These are phyloP conservation scores for Salvia hispanica DNA, from an alignment of 257 asterid species.

Conservation along the genomic window DNA sequence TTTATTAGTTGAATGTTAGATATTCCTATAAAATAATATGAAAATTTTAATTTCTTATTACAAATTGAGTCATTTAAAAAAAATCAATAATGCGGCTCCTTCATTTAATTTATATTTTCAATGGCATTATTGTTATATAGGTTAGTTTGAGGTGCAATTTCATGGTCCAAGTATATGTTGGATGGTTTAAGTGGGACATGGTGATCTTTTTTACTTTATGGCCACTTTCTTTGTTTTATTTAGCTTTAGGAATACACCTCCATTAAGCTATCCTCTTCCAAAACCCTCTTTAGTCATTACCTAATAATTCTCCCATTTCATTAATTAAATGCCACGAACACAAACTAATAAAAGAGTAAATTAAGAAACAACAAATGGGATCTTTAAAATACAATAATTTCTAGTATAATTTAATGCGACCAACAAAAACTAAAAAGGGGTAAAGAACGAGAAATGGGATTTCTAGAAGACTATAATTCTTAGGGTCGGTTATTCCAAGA, in stretches of 20 bases:
- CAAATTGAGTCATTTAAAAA: no score
- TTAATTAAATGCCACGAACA: not conserved
- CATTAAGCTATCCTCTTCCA: constrained; percentile 1
- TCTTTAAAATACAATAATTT: no score
- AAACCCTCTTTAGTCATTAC: not conserved
- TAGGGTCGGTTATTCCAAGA: not conserved
- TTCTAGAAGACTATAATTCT: no score
- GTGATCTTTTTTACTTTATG: not conserved
- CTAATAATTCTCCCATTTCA: not conserved
- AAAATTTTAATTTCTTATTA: no score
- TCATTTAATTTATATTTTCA: no score
- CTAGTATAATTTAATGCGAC: not conserved
- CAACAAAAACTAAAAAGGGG: not conserved
- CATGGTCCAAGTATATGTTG: not conserved
- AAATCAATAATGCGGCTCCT: no score
- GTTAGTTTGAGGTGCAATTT: not conserved
- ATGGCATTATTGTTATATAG: not conserved
- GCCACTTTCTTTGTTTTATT: not conserved
- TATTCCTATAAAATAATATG: no score
- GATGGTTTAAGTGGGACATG: not conserved
- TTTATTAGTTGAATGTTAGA: no score
- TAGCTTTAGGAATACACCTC: constrained; percentile 11
- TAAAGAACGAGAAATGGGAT: not conserved
- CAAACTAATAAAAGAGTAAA: not conserved
- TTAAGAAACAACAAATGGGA: no score